Conservation (phyloP, 2,329 filamentous ascomycete genomes). For the Allantophomopsis cytisporea region DNA sequence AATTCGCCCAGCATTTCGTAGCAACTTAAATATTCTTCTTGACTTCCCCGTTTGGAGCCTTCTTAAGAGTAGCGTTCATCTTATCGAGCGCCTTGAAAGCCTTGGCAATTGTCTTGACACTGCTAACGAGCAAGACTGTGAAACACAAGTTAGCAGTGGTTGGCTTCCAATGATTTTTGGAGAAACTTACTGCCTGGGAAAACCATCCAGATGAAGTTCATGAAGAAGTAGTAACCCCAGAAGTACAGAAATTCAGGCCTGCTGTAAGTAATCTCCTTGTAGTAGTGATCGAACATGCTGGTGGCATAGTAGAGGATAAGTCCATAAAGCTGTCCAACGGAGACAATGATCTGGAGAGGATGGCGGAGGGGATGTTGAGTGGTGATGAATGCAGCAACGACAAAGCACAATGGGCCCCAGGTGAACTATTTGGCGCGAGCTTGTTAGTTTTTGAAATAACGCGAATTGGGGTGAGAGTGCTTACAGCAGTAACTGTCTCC, state of each 20-base stretch:
- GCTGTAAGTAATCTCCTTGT: constrained; percentile 34
- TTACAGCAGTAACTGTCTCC: constrained; percentile 35
- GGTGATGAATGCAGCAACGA: constrained; percentile 31
- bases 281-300: constrained; percentile 33
- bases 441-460: background rate
- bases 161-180: background rate
- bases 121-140: constrained; percentile 19
- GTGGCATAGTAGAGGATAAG: constrained; percentile 51
- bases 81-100: constrained; percentile 19
- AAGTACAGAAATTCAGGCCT: constrained; percentile 47
- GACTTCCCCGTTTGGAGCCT: constrained; percentile 11
- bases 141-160: constrained; percentile 4
- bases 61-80: constrained; percentile 10
- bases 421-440: constrained; percentile 22
- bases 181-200: constrained; percentile 35
- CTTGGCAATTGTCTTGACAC: constrained; percentile 13
- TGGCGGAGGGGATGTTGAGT: constrained; percentile 30
- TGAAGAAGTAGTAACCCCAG: constrained; percentile 48
- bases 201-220: constrained; percentile 48
- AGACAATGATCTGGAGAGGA: constrained; percentile 29
- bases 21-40: constrained; percentile 2
- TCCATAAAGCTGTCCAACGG: constrained; percentile 28
- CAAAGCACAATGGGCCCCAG: constrained; percentile 45
- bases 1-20: background rate
- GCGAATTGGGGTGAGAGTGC: background rate